These are phyloP conservation scores for Omphalotus guepiniiformis DNA, from an alignment of 768 basidiomycete species.

Conservation along the genomic window DNA sequence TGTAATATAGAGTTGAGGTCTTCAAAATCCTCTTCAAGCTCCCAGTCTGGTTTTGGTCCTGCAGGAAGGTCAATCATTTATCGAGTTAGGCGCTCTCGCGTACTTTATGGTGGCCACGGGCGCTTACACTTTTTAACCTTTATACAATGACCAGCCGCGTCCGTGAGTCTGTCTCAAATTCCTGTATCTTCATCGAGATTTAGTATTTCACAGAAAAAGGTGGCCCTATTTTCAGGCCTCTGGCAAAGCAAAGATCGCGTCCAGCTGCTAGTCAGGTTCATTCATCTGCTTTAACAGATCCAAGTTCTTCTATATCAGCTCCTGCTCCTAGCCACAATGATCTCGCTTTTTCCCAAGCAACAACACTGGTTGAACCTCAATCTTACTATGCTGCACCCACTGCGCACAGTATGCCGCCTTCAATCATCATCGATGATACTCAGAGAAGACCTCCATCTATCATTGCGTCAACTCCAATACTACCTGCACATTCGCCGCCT, in stretches of 20 bases:
- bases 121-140: conserved; percentile 10
- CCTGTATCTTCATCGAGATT: conserved; percentile 3
- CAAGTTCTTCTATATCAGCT: background rate
- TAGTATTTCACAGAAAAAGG: conserved; percentile 58
- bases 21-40: conserved; percentile 42
- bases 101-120: conserved; percentile 4
- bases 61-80: conserved; percentile 43
- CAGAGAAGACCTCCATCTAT: background rate
- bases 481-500: background rate
- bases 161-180: conserved; percentile 47
- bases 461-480: conserved; percentile 13
- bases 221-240: conserved; percentile 63
- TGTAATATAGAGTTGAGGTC: conserved; percentile 49
- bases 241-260: conserved; percentile 52
- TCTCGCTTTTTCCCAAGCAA: too few species aligned
- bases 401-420: background rate
- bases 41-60: conserved; percentile 58
- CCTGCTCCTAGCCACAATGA: too few species aligned
- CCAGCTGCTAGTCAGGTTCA: conserved; percentile 21
- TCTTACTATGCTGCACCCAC: too few species aligned
- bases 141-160: conserved; percentile 48
- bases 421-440: background rate
- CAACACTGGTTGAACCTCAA: too few species aligned
- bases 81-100: conserved; percentile 20
- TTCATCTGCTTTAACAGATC: too few species aligned